Percentiles rank a stretch among this genome's conserved stretches.
phyloP scores from a whole-genome alignment of 2,329 filamentous ascomycete species.

The Ceratocystis albifundus region DNA sequence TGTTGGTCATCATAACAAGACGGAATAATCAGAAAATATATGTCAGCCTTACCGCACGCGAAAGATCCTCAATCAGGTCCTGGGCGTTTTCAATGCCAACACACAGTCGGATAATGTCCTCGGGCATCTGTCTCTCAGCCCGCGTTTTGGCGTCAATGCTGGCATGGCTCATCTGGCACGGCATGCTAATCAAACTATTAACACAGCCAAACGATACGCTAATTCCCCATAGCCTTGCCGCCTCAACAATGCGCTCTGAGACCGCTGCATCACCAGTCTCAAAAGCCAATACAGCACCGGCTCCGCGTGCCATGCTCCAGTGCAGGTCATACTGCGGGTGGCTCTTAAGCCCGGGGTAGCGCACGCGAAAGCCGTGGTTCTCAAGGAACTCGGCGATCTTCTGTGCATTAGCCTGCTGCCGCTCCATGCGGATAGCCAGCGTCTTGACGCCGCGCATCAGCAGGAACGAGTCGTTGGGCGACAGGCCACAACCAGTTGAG shows the following conservation, averaged over 20 bases:
- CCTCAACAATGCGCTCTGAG: slow-evolving; percentile 89
- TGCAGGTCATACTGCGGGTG: slow-evolving; percentile 96
- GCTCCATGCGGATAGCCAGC: slow-evolving; percentile 94
- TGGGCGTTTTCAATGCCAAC: slow-evolving; percentile 90
- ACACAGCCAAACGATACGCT: slow-evolving; percentile 97
- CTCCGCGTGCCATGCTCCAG: slow-evolving; percentile 87
- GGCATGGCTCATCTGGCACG: slow-evolving; percentile 97
- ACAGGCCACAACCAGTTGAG: slow-evolving; percentile 82
- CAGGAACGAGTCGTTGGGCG: slow-evolving; percentile 91
- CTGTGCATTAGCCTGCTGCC: slow-evolving; percentile 88
- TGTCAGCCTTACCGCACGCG: slow-evolving; percentile 63
- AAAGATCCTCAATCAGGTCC: slow-evolving; percentile 87
- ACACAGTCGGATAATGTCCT: slow-evolving; percentile 90
- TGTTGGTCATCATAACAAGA: not conserved
- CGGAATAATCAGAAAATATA: not conserved
- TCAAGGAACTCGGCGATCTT: slow-evolving; percentile 88
- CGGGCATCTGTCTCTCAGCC: slow-evolving; percentile 78
- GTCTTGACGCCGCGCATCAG: slow-evolving; percentile 95
- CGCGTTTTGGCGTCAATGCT: slow-evolving; percentile 94
- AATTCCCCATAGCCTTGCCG: slow-evolving; percentile 82
- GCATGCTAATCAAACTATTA: slow-evolving; percentile 98
- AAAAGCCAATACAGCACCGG: slow-evolving; percentile 88
- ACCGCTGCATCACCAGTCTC: slow-evolving; percentile 79
- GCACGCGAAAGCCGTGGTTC: slow-evolving; percentile 79
- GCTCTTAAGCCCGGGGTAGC: slow-evolving; percentile 85